Evolutionary conservation across 2,329 filamentous ascomycete species (phyloP).

Genomic region (Phaeosphaeriaceae sp.): DNA sequence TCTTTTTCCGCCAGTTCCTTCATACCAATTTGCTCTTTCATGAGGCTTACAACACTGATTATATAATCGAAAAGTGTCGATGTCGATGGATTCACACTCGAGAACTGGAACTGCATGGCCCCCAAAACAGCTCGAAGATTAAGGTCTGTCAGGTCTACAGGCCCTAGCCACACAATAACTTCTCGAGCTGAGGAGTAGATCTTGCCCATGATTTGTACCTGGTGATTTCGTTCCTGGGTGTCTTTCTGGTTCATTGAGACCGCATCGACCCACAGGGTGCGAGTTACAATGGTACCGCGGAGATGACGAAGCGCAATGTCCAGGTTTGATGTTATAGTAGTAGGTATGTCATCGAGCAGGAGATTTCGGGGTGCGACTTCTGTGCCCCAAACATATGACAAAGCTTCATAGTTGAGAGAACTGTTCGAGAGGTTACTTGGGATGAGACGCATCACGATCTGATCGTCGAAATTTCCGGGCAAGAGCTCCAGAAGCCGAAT

Average conservation of each 20-base stretch:
- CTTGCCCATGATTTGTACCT: conserved; percentile 12
- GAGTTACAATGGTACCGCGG: not conserved
- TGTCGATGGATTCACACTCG: not conserved
- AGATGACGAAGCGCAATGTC: not conserved
- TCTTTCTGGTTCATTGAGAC: conserved; percentile 14
- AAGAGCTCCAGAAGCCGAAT: conserved; percentile 7
- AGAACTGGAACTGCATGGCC: not conserved
- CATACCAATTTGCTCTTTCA: not conserved
- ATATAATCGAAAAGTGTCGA: not conserved
- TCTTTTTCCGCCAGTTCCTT: not conserved
- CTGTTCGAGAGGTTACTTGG: not conserved
- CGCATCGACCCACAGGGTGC: conserved; percentile 11
- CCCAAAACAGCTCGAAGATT: not conserved
- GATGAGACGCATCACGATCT: conserved; percentile 1
- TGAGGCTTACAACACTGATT: not conserved
- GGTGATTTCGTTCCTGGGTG: conserved; percentile 10
- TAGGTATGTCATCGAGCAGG: not conserved
- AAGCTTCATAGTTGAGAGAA: conserved; percentile 8
- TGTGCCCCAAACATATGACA: conserved; percentile 16
- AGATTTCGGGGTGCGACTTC: not conserved
- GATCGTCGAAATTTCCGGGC: conserved; percentile 5
- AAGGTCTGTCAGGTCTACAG: not conserved
- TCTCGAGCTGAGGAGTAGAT: conserved; percentile 8
- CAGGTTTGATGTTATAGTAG: conserved; percentile 2
- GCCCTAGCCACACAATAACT: conserved; percentile 12